Evolutionary conservation across 768 basidiomycete species (phyloP), one percentile per base, ranked within the genome.

Genomic region (Lactifluus piperatus): DNA sequence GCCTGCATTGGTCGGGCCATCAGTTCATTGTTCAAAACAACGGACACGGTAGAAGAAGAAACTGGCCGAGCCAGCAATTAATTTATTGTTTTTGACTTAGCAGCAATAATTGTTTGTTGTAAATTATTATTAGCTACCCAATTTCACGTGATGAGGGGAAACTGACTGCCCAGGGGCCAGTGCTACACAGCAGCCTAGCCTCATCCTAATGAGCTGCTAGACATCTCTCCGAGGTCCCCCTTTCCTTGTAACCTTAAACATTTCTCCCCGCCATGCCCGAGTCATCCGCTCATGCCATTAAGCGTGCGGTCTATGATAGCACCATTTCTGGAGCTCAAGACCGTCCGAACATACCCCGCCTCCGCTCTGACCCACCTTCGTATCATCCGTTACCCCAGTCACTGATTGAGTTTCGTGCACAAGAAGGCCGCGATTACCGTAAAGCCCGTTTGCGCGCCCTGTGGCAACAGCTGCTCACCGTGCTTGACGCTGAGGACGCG

Each of bases 401-500:
- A 48, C 77, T 94, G 47, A 70, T 74, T 37, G 86, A 84, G 61
- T 91, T 86, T 67, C 81, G 79, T 54, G 73, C 74, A 55, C 73
- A 71, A 37, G 91, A 94, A 71, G 86, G 86, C 36, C 71, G 74
- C 62, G 81, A 80, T 60, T 73, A 75, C 62, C 75, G 89, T 37
- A 83, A 85, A 68, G 74, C 74, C 50, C 79, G 82, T 50, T 70
- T 91, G 52, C 76, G 77, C 55, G 77, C 77, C 47, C 70, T 91
- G 30, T 92, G 88, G 86, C 73, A 75, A 54, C 78, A 77, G 51
- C 76, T 91, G 36, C 75, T 77, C 39, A 68, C 62, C 5, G 54
- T 54, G 57, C 66, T 72, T 49, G 68, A 65, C 50, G 66, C 66
- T 53, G 68, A 64, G 52, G 62, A 61, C 34, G 49, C 54, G 27